Base-by-base conservation (phyloP, 1,284 basidiomycete species). In the Ganoderma leucocontextum region DNA sequence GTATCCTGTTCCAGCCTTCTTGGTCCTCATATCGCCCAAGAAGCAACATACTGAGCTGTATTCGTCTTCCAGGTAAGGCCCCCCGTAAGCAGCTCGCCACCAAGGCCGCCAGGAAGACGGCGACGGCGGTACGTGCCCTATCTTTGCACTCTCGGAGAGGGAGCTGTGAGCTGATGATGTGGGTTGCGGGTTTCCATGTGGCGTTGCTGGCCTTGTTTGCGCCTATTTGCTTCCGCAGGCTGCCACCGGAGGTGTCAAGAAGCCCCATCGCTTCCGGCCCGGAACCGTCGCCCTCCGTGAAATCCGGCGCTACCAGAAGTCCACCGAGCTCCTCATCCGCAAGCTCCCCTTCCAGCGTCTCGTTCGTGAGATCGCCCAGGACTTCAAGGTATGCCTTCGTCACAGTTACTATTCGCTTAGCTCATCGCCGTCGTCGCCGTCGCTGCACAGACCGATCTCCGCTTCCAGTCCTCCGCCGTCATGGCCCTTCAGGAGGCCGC, bases 271-370 rank as follows among this genome's bases (percentile, higher is more conserved):
- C 81, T 98, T 97, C 94, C 91, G 95, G 82, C 96, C 96, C 78
- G 96, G 96, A 88, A 98, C 96, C 77, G 96, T 98, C 86, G 96
- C 96, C 77, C 95, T 98, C 73, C 95, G 96, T 91, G 96, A 98
- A 86, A 98, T 98, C 78, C 89, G 97, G 84, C 89, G 95, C 81
- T 98, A 98, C 90, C 97, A 98, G 83, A 96, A 96, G 89, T 95
- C 95, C 77, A 96, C 96, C 75, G 95, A 97, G 87, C 89, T 97
- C 78, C 89, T 97, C 78, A 97, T 97, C 87, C 89, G 95, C 85
- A 97, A 97, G 91, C 91, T 97, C 72, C 95, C 95, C 75, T 97
- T 97, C 94, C 95, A 97, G 85, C 88, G 95, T 78, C 89, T 97
- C 75, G 95, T 97, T 73, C 94, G 95, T 89, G 95, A 98, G 85